Evolutionary conservation across 2,329 filamentous ascomycete genomes (phyloP).

Genomic region (Thelonectria olida): DNA sequence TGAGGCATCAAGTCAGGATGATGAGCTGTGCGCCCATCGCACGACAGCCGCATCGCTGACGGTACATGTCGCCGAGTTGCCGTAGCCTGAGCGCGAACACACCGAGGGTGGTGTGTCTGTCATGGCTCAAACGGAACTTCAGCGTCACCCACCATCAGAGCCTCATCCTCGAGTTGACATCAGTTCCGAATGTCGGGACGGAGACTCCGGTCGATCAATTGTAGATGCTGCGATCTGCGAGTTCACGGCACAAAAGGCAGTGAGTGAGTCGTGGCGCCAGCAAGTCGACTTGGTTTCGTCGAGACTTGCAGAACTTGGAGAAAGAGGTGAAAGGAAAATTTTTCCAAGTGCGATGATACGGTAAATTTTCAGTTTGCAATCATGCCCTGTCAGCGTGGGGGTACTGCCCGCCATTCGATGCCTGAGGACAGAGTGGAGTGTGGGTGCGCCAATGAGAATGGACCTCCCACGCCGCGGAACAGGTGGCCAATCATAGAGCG

Average conservation of each 20-base stretch:
- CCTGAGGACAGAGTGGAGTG: conserved; percentile 10
- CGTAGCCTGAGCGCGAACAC: background rate
- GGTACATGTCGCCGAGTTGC: conserved; percentile 10
- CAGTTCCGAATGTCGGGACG: conserved; percentile 1
- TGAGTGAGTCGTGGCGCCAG: conserved; percentile 29
- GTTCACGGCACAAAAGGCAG: conserved; percentile 12
- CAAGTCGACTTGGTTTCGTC: conserved; percentile 29
- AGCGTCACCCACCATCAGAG: background rate
- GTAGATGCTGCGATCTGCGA: conserved; percentile 31
- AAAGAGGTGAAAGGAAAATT: conserved; percentile 14
- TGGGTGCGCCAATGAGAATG: conserved; percentile 25
- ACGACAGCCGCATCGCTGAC: background rate
- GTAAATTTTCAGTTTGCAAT: conserved; percentile 42
- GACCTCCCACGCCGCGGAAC: background rate
- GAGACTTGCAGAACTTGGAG: conserved; percentile 32
- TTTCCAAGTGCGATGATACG: conserved; percentile 31
- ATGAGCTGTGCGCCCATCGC: background rate
- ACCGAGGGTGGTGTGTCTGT: background rate
- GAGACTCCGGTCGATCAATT: conserved; percentile 14
- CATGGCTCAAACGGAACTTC: background rate
- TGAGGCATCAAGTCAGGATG: background rate
- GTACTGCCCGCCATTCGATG: conserved; percentile 22
- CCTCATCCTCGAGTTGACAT: background rate
- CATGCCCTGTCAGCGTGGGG: conserved; percentile 41
- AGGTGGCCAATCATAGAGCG: conserved; percentile 5